Percentiles rank a stretch among this genome's conserved stretches.
Conservation (phyloP, 495 filamentous ascomycete genomes). For the Rhypophila decipiens region DNA sequence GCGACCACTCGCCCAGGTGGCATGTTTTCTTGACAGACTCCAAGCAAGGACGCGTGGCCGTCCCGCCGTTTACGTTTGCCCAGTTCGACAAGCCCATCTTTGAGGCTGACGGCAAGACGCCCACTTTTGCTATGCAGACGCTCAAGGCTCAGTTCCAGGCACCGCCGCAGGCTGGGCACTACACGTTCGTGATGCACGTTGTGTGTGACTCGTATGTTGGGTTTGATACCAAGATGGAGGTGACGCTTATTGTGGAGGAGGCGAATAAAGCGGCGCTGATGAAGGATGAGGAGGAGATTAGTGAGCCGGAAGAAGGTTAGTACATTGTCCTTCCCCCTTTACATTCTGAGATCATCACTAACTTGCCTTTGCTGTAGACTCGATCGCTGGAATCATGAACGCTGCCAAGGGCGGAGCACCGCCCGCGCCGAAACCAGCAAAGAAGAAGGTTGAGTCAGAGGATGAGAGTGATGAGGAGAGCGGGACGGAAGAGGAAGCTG, state of each 20-base stretch:
- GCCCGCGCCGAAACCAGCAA: slow-evolving; percentile 37
- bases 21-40: slow-evolving; percentile 88
- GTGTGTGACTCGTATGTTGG: slow-evolving; percentile 92
- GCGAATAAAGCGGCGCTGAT: slow-evolving; percentile 74
- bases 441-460: slow-evolving; percentile 46
- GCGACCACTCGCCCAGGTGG: slow-evolving; percentile 86
- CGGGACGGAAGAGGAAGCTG: slow-evolving; percentile 79
- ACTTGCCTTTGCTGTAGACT: slow-evolving; percentile 71
- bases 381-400: slow-evolving; percentile 91
- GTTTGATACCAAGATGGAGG: slow-evolving; percentile 81
- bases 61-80: slow-evolving; percentile 87
- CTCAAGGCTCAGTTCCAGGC: slow-evolving; percentile 97
- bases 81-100: slow-evolving; percentile 84
- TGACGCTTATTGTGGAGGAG: slow-evolving; percentile 85
- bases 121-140: slow-evolving; percentile 88
- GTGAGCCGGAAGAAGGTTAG: slow-evolving; percentile 95
- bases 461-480: slow-evolving; percentile 72
- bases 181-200: slow-evolving; percentile 85
- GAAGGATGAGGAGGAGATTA: slow-evolving; percentile 85
- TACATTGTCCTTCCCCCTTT: slow-evolving; percentile 11
- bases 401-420: slow-evolving; percentile 63
- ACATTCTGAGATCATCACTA: slow-evolving; percentile 13
- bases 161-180: slow-evolving; percentile 85
- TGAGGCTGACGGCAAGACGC: slow-evolving; percentile 58
- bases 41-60: slow-evolving; percentile 90